Conservation (phyloP, 2,329 filamentous ascomycete genomes). For the Ceratocystis diversiconidia region DNA sequence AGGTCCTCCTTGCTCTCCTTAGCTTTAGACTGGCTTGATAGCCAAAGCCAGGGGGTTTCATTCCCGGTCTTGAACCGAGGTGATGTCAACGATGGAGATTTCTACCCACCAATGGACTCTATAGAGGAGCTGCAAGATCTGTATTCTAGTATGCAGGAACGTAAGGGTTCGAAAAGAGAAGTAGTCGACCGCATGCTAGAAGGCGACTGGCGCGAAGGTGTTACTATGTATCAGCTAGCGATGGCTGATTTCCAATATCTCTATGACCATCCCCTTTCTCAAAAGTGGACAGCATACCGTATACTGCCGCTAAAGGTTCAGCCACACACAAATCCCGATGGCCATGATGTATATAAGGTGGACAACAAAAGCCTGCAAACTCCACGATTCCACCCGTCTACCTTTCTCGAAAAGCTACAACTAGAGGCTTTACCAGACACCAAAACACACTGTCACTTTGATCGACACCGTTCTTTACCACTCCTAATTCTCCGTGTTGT, state of each 20-base stretch:
- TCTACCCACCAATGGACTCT: conserved; percentile 54
- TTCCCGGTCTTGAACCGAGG: conserved; percentile 31
- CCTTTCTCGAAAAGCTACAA: conserved; percentile 65
- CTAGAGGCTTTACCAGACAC: conserved; percentile 60
- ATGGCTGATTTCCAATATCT: conserved; percentile 55
- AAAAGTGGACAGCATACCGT: conserved; percentile 50
- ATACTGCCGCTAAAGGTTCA: conserved; percentile 39
- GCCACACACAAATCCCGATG: conserved; percentile 19
- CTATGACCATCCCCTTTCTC: conserved; percentile 48
- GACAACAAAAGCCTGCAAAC: conserved; percentile 36
- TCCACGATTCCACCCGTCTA: conserved; percentile 66
- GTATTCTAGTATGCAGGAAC: conserved; percentile 45
- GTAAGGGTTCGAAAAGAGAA: conserved; percentile 48
- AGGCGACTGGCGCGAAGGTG: conserved; percentile 53
- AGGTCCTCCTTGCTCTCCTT: conserved; percentile 58
- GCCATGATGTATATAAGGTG: conserved; percentile 22
- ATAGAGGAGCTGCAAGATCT: conserved; percentile 51
- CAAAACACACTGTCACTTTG: conserved; percentile 72
- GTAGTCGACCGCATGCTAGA: conserved; percentile 49
- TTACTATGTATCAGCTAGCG: conserved; percentile 52
- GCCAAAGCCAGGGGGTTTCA: conserved; percentile 45
- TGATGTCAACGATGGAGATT: conserved; percentile 42
- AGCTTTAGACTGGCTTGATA: conserved; percentile 63
- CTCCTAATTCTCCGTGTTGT: conserved; percentile 65
- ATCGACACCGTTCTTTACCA: conserved; percentile 53